Conservation (phyloP, 192 early-diverging fungal species). For the Coemansia sp. region DNA sequence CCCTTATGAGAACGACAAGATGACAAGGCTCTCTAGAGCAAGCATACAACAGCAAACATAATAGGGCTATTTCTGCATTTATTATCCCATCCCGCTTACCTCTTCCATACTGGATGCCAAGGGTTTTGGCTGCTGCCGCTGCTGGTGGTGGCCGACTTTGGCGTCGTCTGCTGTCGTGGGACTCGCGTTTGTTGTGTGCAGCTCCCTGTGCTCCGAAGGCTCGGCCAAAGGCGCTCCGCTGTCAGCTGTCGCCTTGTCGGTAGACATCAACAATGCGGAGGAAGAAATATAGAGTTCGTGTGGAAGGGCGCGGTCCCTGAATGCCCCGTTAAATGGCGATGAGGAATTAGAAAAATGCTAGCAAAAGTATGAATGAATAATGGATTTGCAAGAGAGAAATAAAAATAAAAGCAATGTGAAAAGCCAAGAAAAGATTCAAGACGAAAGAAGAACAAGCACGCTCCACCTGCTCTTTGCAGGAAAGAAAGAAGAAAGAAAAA, state of each 20-base stretch:
- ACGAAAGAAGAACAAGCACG: too few species aligned
- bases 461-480: too few species aligned
- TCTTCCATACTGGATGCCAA: constrained; percentile 33
- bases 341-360: neutral
- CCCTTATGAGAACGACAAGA: too few species aligned
- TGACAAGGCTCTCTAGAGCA: too few species aligned
- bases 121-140: constrained; percentile 4
- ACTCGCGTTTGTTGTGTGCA: too few species aligned
- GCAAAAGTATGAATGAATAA: neutral
- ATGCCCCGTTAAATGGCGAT: too few species aligned
- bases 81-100: constrained; percentile 3
- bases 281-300: too few species aligned
- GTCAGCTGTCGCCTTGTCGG: neutral
- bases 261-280: neutral
- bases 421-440: neutral
- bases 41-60: too few species aligned
- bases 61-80: neutral
- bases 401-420: neutral
- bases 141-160: neutral
- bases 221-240: neutral
- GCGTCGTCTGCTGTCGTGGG: neutral
- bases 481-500: too few species aligned
- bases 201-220: too few species aligned
- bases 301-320: too few species aligned
- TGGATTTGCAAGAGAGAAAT: neutral